phyloP scores from a whole-genome alignment of 805 yeast species.

The Teunomyces lycoperdinae region DNA sequence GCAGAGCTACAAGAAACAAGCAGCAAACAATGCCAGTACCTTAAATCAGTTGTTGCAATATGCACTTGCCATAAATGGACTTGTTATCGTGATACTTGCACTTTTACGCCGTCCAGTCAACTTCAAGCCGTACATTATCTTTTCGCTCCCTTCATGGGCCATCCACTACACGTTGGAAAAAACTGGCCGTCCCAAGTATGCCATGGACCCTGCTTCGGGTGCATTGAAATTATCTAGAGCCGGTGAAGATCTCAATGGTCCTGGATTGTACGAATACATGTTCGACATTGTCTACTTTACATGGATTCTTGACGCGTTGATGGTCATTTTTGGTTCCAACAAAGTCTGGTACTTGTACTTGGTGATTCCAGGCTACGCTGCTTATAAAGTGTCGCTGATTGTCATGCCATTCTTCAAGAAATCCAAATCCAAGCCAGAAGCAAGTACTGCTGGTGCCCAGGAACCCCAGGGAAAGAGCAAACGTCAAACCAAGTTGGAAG shows the following conservation, averaged over 20 bases:
- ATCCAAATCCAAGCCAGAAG: slow-evolving; percentile 5
- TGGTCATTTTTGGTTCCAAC: slow-evolving; percentile 53
- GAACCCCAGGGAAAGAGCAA: slow-evolving; percentile 17
- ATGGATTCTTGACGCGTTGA: slow-evolving; percentile 52
- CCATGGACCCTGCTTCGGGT: slow-evolving; percentile 31
- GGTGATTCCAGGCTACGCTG: slow-evolving; percentile 52
- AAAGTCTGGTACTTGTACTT: slow-evolving; percentile 57
- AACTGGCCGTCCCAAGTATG: slow-evolving; percentile 58
- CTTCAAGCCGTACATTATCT: slow-evolving; percentile 35
- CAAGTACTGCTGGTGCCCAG: not conserved
- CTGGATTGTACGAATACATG: slow-evolving; percentile 70
- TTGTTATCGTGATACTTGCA: slow-evolving; percentile 33
- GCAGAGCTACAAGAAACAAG: slow-evolving; percentile 53
- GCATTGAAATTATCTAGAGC: slow-evolving; percentile 40
- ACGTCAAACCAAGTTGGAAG: slow-evolving; percentile 26
- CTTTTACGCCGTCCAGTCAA: slow-evolving; percentile 42
- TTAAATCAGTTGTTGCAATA: slow-evolving; percentile 38
- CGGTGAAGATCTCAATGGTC: slow-evolving; percentile 60
- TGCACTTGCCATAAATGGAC: slow-evolving; percentile 34
- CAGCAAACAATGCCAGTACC: slow-evolving; percentile 35
- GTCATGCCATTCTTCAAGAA: slow-evolving; percentile 18
- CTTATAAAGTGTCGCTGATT: slow-evolving; percentile 44
- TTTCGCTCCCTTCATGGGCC: slow-evolving; percentile 38
- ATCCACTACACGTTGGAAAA: slow-evolving; percentile 54
- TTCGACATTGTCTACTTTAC: slow-evolving; percentile 70